Base-by-base conservation (phyloP, 495 filamentous ascomycete species). In the Copromyces sp. region DNA sequence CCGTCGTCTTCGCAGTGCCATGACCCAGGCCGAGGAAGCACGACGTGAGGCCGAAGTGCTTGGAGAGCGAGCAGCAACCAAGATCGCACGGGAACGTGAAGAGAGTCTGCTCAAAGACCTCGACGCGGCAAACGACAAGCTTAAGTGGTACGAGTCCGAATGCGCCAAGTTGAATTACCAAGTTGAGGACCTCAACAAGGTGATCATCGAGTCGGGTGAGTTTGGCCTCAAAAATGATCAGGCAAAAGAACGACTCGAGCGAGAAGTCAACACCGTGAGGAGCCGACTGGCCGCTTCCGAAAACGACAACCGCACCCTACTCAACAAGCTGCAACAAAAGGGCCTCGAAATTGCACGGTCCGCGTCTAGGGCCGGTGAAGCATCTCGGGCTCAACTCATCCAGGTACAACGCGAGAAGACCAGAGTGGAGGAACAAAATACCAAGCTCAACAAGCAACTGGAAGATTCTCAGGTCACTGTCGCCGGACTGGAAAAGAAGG, bases 261-360 rank as follows among this genome's bases (percentile, higher is more conserved):
- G 93, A 53, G 95, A 99, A 78, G 86, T 97, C n/a, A 91, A 94
- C 41, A 97, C 94, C 1, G 87, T 97, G 45, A 97, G 95, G 77
- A 94, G 95, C 72, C 90, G 95, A 39, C 86, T 99, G 69, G 88
- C 91, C 14, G 95, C 95, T 39, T 98, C 95, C 0, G 95, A 99
- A 77, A 98, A 98, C 77, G 95, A 98, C 82, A 98, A 98, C 77
- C 90, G 93, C n/a, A 90, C 94, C 42, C 84, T 99, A 0, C 86
- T 98, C 68, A 99, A 97, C 79, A 98, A 98, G 81, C 86, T 99
- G 12, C 95, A 99, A 75, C 95, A 98, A 77, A 99, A 99, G 86
- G 96, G 96, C 61, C 89, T 99, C 9, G 95, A 99, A 78, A 95
- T 99, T 78, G 95, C 94, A 39, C 87, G 96, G 47, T 95, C 95